Conservation (phyloP, 2,329 filamentous ascomycete species). For the Triangularia verruculosa region DNA sequence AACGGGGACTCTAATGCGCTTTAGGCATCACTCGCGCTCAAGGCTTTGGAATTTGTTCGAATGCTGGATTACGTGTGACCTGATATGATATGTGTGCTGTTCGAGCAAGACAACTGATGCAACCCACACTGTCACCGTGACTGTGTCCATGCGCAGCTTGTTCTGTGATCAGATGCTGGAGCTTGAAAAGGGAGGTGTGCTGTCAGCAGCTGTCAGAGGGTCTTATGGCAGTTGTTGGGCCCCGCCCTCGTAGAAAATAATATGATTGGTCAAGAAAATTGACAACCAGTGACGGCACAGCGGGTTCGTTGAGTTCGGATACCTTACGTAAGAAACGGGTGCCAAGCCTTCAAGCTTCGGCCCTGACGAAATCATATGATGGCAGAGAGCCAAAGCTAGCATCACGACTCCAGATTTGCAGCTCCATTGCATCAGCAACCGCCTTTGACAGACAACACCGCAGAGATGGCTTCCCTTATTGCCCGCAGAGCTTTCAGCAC, state of each 20-base stretch:
- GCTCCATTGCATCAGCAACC: slow-evolving; percentile 18
- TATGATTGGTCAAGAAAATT: neutral
- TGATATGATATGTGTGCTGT: neutral
- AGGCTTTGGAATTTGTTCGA: neutral
- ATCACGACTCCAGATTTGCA: slow-evolving; percentile 12
- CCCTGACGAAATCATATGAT: slow-evolving; percentile 25
- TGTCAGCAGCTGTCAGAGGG: neutral
- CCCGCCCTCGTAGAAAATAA: neutral
- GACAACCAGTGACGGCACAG: slow-evolving; percentile 5
- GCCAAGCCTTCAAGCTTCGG: slow-evolving; percentile 21
- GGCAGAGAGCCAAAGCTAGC: slow-evolving; percentile 15
- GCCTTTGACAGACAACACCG: slow-evolving; percentile 24
- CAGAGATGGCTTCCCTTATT: slow-evolving; percentile 54
- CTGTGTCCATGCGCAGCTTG: neutral
- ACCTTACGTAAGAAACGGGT: slow-evolving; percentile 16
- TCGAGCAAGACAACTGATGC: neutral
- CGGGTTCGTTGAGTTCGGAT: neutral
- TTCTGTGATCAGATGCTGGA: neutral
- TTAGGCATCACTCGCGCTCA: neutral
- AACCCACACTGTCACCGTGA: neutral
- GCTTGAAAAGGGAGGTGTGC: neutral
- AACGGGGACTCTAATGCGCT: neutral
- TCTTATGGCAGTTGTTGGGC: neutral
- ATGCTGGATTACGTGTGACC: neutral
- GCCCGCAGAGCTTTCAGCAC: slow-evolving; percentile 56